Conservation (phyloP, 768 basidiomycete species). For the Leccinum variicolor region DNA sequence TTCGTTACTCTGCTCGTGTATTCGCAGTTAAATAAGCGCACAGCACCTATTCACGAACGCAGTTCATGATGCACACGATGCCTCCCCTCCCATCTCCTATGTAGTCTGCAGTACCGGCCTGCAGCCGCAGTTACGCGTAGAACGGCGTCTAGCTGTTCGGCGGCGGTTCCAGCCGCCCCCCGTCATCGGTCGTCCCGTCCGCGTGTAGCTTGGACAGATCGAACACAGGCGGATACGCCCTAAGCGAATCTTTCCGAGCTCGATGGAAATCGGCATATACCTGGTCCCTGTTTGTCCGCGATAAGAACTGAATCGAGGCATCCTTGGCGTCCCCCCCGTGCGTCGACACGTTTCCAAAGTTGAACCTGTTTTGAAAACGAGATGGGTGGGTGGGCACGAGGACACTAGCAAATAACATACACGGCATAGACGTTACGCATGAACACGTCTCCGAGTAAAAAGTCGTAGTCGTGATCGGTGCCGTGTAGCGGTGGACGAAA, state of each 20-base stretch:
- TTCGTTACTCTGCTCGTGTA: not conserved
- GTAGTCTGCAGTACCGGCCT: not conserved
- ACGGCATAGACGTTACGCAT: slow-evolving; percentile 46
- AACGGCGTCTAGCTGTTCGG: not conserved
- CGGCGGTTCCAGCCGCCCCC: slow-evolving; percentile 17
- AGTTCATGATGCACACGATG: not conserved
- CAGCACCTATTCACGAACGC: not conserved
- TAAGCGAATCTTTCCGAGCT: slow-evolving; percentile 12
- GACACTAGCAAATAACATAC: slow-evolving; percentile 33
- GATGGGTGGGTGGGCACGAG: not conserved
- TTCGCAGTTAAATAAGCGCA: not conserved
- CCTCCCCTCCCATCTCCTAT: not conserved
- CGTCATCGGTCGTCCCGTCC: slow-evolving; percentile 21
- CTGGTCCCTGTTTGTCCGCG: slow-evolving; percentile 33
- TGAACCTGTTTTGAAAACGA: slow-evolving; percentile 28
- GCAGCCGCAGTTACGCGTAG: not conserved
- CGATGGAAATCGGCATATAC: slow-evolving; percentile 30
- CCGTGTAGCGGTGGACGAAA: slow-evolving; percentile 30
- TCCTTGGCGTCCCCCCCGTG: slow-evolving; percentile 16
- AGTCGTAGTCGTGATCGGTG: slow-evolving; percentile 31
- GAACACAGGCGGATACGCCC: slow-evolving; percentile 20
- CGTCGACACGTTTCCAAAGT: slow-evolving; percentile 37
- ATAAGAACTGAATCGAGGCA: slow-evolving; percentile 41
- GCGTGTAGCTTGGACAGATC: slow-evolving; percentile 17
- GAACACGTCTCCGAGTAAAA: slow-evolving; percentile 42